phyloP scores from a whole-genome alignment of 2,329 filamentous ascomycete species.

The Fusarium citri region DNA sequence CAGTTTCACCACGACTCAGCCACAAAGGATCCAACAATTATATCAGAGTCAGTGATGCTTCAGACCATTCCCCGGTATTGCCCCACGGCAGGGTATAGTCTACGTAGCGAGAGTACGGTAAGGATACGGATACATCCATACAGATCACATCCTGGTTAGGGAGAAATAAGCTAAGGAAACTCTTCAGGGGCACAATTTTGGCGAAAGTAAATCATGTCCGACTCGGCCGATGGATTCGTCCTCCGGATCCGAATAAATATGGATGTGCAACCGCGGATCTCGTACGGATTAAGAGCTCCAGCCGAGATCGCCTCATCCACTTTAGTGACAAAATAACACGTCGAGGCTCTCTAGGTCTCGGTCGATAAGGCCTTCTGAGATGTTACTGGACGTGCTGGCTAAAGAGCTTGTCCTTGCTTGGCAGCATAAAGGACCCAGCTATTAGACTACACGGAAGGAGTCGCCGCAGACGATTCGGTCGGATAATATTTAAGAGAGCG shows the following conservation, averaged over 20 bases:
- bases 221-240: slow-evolving; percentile 12
- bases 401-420: background rate
- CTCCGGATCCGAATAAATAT: slow-evolving; percentile 21
- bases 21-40: slow-evolving; percentile 5
- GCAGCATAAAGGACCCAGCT: background rate
- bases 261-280: background rate
- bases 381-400: background rate
- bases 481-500: background rate
- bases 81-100: background rate
- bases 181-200: slow-evolving; percentile 12
- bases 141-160: slow-evolving; percentile 16
- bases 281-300: slow-evolving; percentile 21
- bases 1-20: slow-evolving; percentile 20
- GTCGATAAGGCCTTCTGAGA: background rate
- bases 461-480: background rate
- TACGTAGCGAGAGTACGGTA: background rate
- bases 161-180: slow-evolving; percentile 12
- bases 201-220: slow-evolving; percentile 8
- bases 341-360: background rate
- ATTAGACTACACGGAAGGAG: background rate
- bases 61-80: background rate
- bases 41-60: slow-evolving; percentile 3
- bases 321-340: background rate
- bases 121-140: background rate
- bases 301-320: background rate